Percentiles rank a stretch among this genome's conserved stretches.
Evolutionary conservation across 2,329 filamentous ascomycete genomes (phyloP).

Genomic region (Colletotrichum graminicola): DNA sequence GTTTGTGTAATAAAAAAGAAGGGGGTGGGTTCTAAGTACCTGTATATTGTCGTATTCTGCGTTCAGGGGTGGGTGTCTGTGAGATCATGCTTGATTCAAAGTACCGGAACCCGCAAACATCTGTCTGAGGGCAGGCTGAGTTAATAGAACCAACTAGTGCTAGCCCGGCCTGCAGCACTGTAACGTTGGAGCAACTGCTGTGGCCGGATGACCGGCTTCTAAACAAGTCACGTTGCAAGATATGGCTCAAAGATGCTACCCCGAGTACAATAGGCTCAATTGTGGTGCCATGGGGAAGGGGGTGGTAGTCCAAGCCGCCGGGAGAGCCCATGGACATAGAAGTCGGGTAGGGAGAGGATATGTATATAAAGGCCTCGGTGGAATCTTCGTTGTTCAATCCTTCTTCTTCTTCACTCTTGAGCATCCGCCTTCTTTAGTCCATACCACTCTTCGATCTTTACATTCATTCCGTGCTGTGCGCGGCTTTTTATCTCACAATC

Average conservation of each 20-base stretch:
- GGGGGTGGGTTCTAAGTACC: background rate
- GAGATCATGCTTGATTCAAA: background rate
- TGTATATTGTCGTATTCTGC: background rate
- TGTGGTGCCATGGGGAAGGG: background rate
- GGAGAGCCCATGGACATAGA: background rate
- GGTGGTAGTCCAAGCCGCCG: background rate
- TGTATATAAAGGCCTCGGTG: background rate
- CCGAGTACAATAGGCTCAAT: constrained; percentile 14
- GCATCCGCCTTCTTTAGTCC: background rate
- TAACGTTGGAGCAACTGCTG: constrained; percentile 21
- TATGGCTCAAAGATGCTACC: constrained; percentile 26
- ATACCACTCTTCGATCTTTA: constrained; percentile 5
- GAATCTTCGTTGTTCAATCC: background rate
- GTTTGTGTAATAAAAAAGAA: background rate
- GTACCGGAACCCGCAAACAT: background rate
- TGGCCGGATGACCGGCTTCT: constrained; percentile 35
- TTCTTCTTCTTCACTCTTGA: background rate
- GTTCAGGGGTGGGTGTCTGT: background rate
- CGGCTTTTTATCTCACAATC: constrained; percentile 16
- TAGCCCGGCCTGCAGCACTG: constrained; percentile 22
- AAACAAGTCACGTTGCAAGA: constrained; percentile 28
- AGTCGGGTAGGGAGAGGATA: background rate
- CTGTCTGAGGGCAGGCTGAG: constrained; percentile 4
- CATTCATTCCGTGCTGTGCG: constrained; percentile 39
- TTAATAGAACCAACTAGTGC: constrained; percentile 6